Percentiles rank a stretch among this genome's conserved stretches.
These are phyloP conservation scores for Ceratocystis albifundus DNA, from an alignment of 2,329 filamentous ascomycete species.

Conservation along the genomic window DNA sequence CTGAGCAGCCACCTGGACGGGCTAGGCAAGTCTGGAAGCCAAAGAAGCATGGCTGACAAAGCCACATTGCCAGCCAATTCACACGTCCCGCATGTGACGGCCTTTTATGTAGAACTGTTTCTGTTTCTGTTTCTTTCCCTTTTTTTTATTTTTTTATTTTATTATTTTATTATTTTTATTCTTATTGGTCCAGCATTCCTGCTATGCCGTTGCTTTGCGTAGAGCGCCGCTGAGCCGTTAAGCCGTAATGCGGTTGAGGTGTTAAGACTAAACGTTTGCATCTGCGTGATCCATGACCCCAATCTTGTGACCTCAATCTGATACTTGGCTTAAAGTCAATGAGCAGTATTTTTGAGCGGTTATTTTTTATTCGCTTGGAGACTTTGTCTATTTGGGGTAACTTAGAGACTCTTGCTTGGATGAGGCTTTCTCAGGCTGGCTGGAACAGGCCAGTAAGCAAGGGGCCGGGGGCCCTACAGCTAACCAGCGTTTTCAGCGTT, in stretches of 20 bases:
- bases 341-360: background rate
- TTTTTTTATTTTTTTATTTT: too few species aligned
- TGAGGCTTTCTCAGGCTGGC: too few species aligned
- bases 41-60: background rate
- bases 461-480: too few species aligned
- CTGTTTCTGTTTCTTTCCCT: too few species aligned
- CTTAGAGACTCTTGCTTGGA: conserved; percentile 21
- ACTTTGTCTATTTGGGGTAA: conserved; percentile 22
- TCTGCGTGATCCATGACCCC: background rate
- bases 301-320: background rate
- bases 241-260: background rate
- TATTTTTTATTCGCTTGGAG: background rate
- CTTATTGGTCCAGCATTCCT: background rate
- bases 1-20: background rate
- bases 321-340: background rate
- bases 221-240: background rate
- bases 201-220: background rate
- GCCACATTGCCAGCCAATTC: background rate
- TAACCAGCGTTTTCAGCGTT: too few species aligned
- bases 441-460: too few species aligned
- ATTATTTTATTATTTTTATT: too few species aligned
- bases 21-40: background rate
- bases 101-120: background rate
- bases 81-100: background rate
- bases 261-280: background rate